Evolutionary conservation across 2,329 filamentous ascomycete genomes (phyloP).

Genomic region (Metarhizium album): DNA sequence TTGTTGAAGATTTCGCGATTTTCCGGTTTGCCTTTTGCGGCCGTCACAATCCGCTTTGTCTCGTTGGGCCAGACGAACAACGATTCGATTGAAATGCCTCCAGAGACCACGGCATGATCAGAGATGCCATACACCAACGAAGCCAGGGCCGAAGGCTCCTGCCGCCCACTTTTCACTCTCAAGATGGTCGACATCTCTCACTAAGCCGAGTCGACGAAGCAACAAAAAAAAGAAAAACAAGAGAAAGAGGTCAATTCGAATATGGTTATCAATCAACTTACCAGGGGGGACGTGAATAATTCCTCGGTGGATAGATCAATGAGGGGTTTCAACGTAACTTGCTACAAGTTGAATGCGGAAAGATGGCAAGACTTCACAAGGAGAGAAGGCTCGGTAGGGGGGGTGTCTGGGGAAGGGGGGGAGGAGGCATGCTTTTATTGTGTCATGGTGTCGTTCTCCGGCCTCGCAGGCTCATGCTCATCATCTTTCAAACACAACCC

Average conservation of each 20-base stretch:
- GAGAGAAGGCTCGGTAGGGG: conserved; percentile 13
- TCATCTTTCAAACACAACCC: conserved; percentile 2
- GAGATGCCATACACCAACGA: not conserved
- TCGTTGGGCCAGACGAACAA: not conserved
- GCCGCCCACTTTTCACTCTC: not conserved
- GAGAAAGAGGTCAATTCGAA: not conserved
- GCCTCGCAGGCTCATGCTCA: conserved; percentile 1
- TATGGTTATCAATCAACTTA: conserved; percentile 13
- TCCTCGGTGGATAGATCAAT: conserved; percentile 12
- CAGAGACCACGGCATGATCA: not conserved
- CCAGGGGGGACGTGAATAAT: conserved; percentile 11
- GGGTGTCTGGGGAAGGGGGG: conserved; percentile 10
- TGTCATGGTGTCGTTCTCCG: conserved; percentile 4
- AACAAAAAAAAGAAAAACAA: not conserved
- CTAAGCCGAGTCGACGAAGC: not conserved
- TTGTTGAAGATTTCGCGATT: not conserved
- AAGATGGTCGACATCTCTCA: not conserved
- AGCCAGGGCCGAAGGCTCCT: not conserved
- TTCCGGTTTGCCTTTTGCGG: not conserved
- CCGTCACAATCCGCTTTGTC: not conserved
- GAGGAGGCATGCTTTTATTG: conserved; percentile 11
- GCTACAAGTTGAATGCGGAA: conserved; percentile 15
- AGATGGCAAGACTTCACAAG: conserved; percentile 15
- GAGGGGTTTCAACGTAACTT: conserved; percentile 16
- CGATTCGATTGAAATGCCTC: not conserved